phyloP scores from a whole-genome alignment of 352 stramenopile species.

The Pythium aristosporum region DNA sequence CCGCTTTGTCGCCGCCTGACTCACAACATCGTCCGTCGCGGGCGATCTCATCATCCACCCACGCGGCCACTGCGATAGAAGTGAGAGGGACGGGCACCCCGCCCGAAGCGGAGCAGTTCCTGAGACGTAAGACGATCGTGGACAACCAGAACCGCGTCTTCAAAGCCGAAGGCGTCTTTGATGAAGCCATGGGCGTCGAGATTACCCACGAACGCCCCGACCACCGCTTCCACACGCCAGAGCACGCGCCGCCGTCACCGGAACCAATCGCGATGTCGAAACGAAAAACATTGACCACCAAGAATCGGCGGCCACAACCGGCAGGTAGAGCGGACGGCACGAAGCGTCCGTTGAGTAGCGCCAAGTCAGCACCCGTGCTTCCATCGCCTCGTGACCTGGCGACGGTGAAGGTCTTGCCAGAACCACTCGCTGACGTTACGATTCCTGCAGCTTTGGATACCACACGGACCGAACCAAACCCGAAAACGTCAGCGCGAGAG shows the following conservation, averaged over 20 bases:
- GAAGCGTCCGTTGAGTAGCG: not conserved
- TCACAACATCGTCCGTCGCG: not conserved
- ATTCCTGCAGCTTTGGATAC: too few relatives aligned
- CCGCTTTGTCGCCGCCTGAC: not conserved
- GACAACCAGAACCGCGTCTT: constrained; percentile 39
- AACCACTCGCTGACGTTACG: not conserved
- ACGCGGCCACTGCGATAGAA: constrained; percentile 2
- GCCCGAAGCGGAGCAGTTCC: constrained; percentile 55
- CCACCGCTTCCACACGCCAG: constrained; percentile 21
- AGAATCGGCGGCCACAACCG: not conserved
- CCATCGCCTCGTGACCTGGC: not conserved
- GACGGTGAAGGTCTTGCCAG: not conserved
- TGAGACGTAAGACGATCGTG: constrained; percentile 36
- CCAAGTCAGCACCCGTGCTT: constrained; percentile 3
- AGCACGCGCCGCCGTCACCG: constrained; percentile 9
- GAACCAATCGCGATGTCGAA: not conserved
- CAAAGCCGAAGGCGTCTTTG: constrained; percentile 35
- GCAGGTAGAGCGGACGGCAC: not conserved
- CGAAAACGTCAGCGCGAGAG: not conserved
- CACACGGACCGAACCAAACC: not conserved
- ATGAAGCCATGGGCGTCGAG: constrained; percentile 52
- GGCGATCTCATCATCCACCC: not conserved
- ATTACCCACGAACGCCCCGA: constrained; percentile 53
- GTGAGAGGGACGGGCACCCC: not conserved
- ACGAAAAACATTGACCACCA: not conserved